These are phyloP conservation scores for Fraxinus nigra DNA, from an alignment of 305 asterid species.

Conservation along the genomic window DNA sequence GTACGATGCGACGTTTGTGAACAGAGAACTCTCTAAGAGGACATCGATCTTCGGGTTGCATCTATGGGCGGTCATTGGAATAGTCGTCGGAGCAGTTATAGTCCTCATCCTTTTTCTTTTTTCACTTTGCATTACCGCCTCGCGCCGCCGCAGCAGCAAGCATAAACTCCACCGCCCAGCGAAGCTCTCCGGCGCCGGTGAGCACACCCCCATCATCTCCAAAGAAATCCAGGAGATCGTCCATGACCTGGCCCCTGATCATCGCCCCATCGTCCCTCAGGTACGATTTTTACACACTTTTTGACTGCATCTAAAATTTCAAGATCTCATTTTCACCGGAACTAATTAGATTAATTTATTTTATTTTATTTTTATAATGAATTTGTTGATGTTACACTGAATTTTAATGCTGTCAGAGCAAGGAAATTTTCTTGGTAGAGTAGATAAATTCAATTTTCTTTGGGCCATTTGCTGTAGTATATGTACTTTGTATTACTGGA, in stretches of 20 bases:
- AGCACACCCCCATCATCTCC: slow-evolving; percentile 57
- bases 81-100: slow-evolving; percentile 57
- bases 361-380: not conserved
- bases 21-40: slow-evolving; percentile 50
- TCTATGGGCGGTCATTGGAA: slow-evolving; percentile 64
- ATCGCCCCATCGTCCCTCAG: slow-evolving; percentile 57
- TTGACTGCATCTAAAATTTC: not conserved
- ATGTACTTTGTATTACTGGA: not conserved
- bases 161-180: slow-evolving; percentile 38
- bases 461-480: not conserved
- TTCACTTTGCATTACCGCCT: slow-evolving; percentile 59
- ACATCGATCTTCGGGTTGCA: slow-evolving; percentile 63
- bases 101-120: slow-evolving; percentile 51
- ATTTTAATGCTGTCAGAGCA: not conserved
- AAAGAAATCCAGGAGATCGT: slow-evolving; percentile 82
- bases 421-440: not conserved
- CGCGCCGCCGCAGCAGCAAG: slow-evolving; percentile 55
- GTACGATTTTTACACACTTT: slow-evolving; percentile 20
- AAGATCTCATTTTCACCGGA: slow-evolving; percentile 21
- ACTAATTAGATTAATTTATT: not conserved
- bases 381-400: not conserved
- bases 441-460: not conserved
- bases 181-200: slow-evolving; percentile 29
- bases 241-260: slow-evolving; percentile 54
- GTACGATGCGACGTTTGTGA: slow-evolving; percentile 48